Conservation (phyloP, 345 rosid genomes). For the Turritis glabra region DNA sequence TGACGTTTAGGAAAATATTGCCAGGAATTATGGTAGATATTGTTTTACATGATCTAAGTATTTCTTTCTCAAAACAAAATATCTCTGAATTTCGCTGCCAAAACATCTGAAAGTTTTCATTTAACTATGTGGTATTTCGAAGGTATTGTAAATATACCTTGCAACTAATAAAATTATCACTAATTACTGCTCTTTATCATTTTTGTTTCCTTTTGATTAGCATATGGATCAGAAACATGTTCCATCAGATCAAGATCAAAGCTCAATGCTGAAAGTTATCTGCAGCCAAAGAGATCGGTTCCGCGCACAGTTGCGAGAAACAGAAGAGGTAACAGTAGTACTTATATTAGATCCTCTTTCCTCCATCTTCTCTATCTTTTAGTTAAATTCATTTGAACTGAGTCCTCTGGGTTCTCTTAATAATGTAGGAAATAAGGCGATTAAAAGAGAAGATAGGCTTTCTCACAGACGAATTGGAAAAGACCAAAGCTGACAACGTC, state of each 20-base stretch:
- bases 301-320: conserved; percentile 78
- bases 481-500: conserved; percentile 94
- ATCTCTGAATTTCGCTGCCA: not conserved
- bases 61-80: not conserved
- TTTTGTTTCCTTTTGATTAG: conserved; percentile 44
- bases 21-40: not conserved
- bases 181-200: not conserved
- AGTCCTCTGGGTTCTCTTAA: not conserved
- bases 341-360: not conserved
- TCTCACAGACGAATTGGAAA: conserved; percentile 76
- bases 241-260: conserved; percentile 86
- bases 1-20: not conserved
- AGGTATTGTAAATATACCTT: not conserved
- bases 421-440: conserved; percentile 80
- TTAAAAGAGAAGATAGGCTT: conserved; percentile 79
- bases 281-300: conserved; percentile 94
- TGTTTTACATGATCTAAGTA: not conserved
- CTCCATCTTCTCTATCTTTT: not conserved
- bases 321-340: conserved; percentile 72
- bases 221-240: conserved; percentile 66
- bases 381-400: not conserved
- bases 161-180: not conserved
- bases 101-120: conserved; percentile 5
- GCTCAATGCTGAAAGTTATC: conserved; percentile 97
- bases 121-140: not conserved